phyloP scores from a whole-genome alignment of 2,329 filamentous ascomycete species.

The Fusarium robinianum region DNA sequence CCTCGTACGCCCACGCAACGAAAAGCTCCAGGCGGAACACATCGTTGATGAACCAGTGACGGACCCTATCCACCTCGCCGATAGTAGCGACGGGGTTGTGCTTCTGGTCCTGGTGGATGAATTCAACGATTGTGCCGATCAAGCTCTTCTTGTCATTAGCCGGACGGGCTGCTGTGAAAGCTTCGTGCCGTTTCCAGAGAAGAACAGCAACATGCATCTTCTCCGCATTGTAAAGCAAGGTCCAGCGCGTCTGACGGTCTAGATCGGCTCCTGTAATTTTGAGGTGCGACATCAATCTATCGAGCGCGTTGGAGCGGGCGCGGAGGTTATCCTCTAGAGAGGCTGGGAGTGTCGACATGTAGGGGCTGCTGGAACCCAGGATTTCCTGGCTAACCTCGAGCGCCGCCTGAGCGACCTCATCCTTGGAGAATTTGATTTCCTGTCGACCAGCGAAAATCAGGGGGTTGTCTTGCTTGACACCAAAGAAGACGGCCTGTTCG shows the following conservation, averaged over 20 bases:
- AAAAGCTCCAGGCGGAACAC: constrained; percentile 73
- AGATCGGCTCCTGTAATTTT: constrained; percentile 67
- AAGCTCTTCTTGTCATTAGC: constrained; percentile 69
- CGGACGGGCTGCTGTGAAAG: constrained; percentile 62
- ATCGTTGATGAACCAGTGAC: constrained; percentile 86
- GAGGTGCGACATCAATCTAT: constrained; percentile 74
- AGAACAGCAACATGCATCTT: constrained; percentile 80
- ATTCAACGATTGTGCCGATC: constrained; percentile 73
- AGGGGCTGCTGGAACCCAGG: constrained; percentile 73
- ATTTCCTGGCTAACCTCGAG: constrained; percentile 80
- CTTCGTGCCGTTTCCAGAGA: constrained; percentile 82
- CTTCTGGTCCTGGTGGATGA: constrained; percentile 77
- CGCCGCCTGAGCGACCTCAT: constrained; percentile 77
- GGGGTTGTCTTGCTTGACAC: constrained; percentile 79
- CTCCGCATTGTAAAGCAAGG: constrained; percentile 85
- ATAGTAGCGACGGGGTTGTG: constrained; percentile 65
- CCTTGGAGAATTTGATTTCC: constrained; percentile 66
- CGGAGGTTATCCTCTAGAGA: constrained; percentile 82
- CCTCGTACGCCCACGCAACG: constrained; percentile 77
- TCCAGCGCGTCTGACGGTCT: constrained; percentile 73
- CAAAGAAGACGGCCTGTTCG: constrained; percentile 94
- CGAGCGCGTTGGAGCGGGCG: constrained; percentile 72
- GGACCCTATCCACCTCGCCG: constrained; percentile 76
- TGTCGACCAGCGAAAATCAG: constrained; percentile 77
- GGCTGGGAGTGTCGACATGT: constrained; percentile 72